Percentiles rank a stretch among this genome's conserved stretches.
Conservation (phyloP, 345 rosid genomes). For the Anastatica hierochuntica region DNA sequence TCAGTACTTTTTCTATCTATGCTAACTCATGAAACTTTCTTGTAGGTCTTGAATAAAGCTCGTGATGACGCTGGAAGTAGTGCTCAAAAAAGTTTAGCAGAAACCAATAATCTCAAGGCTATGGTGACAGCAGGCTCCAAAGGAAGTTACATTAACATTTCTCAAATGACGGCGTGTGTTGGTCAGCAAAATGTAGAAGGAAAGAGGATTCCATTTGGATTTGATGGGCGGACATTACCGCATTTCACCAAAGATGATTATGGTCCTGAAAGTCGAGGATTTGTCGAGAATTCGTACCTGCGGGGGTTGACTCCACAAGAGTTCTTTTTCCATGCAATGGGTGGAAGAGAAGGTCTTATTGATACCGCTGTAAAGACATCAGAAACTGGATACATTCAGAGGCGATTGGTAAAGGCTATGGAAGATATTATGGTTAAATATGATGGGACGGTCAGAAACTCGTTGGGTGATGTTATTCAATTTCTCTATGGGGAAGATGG, state of each 20-base stretch:
- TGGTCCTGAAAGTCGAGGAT: slow-evolving; percentile 99
- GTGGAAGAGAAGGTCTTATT: slow-evolving; percentile 99
- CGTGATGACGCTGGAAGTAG: slow-evolving; percentile 99
- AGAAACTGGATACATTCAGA: slow-evolving; percentile 97
- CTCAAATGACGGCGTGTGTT: slow-evolving; percentile 99
- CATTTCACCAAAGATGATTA: slow-evolving; percentile 93
- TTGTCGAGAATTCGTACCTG: slow-evolving; percentile 93
- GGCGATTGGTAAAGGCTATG: slow-evolving; percentile 98
- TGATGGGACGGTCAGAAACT: slow-evolving; percentile 96
- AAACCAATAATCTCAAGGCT: slow-evolving; percentile 95
- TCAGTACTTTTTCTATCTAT: not conserved
- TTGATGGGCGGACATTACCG: slow-evolving; percentile 80
- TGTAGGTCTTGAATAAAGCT: slow-evolving; percentile 88
- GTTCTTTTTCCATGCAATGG: slow-evolving; percentile 99
- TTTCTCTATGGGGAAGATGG: slow-evolving; percentile 99
- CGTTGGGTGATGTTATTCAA: slow-evolving; percentile 94
- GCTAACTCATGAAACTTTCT: slow-evolving; percentile 2
- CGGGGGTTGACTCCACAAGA: slow-evolving; percentile 99
- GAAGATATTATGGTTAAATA: slow-evolving; percentile 99
- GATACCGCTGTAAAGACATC: slow-evolving; percentile 99
- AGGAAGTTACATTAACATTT: slow-evolving; percentile 96
- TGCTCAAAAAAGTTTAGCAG: slow-evolving; percentile 90
- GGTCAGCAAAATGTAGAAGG: slow-evolving; percentile 99
- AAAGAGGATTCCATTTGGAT: slow-evolving; percentile 91
- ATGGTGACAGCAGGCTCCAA: slow-evolving; percentile 99